Conservation (phyloP, 345 rosid genomes). For the Lumnitzera racemosa region DNA sequence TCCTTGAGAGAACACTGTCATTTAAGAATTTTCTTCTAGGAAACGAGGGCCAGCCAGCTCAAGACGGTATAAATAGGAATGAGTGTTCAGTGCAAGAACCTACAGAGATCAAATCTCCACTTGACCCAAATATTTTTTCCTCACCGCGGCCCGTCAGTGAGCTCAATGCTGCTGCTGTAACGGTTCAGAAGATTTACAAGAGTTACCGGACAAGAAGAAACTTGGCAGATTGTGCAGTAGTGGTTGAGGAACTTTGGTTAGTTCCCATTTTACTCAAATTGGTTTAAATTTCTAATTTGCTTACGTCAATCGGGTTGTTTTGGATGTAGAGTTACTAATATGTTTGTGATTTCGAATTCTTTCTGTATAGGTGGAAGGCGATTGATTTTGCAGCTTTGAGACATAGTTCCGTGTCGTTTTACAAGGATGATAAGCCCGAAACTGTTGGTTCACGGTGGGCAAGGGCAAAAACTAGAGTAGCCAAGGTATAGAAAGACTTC, state of each 20-base stretch:
- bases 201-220: constrained; percentile 84
- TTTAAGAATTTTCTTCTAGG: constrained; percentile 25
- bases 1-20: constrained; percentile 20
- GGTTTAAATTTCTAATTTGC: too few relatives aligned
- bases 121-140: constrained; percentile 37
- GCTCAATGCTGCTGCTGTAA: constrained; percentile 83
- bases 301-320: too few relatives aligned
- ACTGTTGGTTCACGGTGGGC: constrained; percentile 83
- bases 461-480: constrained; percentile 88
- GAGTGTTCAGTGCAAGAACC: constrained; percentile 9
- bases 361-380: constrained; percentile 73
- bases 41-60: constrained; percentile 2
- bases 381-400: constrained; percentile 67
- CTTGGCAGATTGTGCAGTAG: constrained; percentile 93
- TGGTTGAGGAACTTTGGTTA: constrained; percentile 79
- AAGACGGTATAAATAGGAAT: constrained; percentile 2
- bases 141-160: constrained; percentile 70
- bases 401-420: constrained; percentile 58
- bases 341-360: not conserved
- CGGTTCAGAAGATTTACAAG: constrained; percentile 80
- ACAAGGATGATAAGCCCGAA: constrained; percentile 59
- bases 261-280: constrained; percentile 3
- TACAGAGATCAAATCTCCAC: constrained; percentile 36
- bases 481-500: constrained; percentile 40
- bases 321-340: too few relatives aligned